Percentiles rank a stretch among this genome's conserved stretches.
Evolutionary conservation across 768 basidiomycete genomes (phyloP).

Genomic region (Amanita rubescens): DNA sequence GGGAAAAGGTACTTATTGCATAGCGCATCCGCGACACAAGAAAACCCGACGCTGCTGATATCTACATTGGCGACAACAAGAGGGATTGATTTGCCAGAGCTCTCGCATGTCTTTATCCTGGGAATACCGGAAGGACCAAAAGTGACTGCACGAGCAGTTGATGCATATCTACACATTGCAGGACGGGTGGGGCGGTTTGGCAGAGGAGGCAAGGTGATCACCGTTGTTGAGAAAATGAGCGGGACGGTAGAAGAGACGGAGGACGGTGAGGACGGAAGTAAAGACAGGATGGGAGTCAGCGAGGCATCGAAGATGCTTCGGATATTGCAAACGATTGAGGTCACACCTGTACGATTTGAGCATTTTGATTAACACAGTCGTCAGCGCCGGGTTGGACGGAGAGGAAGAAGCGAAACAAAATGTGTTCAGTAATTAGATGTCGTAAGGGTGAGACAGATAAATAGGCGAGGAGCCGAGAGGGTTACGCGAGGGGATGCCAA

Average conservation of each 20-base stretch:
- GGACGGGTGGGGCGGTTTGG: slow-evolving; percentile 76
- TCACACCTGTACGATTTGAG: slow-evolving; percentile 38
- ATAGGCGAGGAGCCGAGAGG: not conserved
- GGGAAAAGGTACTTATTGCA: slow-evolving; percentile 37
- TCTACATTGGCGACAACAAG: slow-evolving; percentile 63
- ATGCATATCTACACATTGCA: slow-evolving; percentile 61
- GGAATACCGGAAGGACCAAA: slow-evolving; percentile 46
- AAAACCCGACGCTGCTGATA: slow-evolving; percentile 59
- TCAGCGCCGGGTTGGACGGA: not conserved
- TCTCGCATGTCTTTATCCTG: slow-evolving; percentile 70
- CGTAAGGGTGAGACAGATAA: not conserved
- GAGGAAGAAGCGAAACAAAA: not conserved
- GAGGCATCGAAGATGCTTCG: slow-evolving; percentile 29
- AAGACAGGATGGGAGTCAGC: slow-evolving; percentile 7
- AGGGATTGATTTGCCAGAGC: slow-evolving; percentile 62
- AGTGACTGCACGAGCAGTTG: slow-evolving; percentile 36
- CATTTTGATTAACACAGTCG: slow-evolving; percentile 37
- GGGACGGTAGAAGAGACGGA: slow-evolving; percentile 19
- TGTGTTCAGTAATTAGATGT: not conserved
- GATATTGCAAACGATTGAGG: slow-evolving; percentile 37
- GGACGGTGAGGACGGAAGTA: slow-evolving; percentile 7
- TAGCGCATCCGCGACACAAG: slow-evolving; percentile 25
- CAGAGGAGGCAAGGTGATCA: slow-evolving; percentile 57
- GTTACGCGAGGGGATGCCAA: not conserved
- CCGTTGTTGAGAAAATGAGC: slow-evolving; percentile 40